Percentiles rank a stretch among this genome's conserved stretches.
These are phyloP conservation scores for Nyctanthes arbortristis DNA, from an alignment of 257 asterid genomes.

Conservation along the genomic window DNA sequence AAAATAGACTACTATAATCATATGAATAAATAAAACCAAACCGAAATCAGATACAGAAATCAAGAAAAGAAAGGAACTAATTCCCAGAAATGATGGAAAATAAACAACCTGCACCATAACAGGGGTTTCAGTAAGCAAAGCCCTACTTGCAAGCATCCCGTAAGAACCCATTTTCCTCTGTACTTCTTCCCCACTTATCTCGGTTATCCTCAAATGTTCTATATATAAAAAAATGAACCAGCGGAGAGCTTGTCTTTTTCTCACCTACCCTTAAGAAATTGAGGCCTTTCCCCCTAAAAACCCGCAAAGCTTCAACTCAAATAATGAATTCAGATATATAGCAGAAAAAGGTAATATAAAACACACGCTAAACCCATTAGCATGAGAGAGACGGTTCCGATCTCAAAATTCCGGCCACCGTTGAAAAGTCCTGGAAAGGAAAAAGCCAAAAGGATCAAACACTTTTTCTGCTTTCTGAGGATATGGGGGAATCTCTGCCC, in stretches of 20 bases:
- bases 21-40: conserved; percentile 10
- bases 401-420: no score
- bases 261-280: conserved; percentile 38
- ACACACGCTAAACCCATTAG: not conserved
- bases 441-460: not conserved
- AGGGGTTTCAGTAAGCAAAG: conserved; percentile 77
- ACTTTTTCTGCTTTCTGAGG: not conserved
- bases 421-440: no score
- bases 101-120: conserved; percentile 84
- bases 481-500: no score
- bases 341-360: not conserved
- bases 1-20: not conserved
- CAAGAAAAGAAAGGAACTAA: conserved; percentile 27
- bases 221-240: not conserved
- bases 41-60: conserved; percentile 8
- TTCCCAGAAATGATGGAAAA: conserved; percentile 11
- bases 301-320: not conserved
- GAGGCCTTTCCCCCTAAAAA: conserved; percentile 14
- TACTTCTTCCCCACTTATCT: not conserved
- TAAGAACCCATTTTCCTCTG: conserved; percentile 71
- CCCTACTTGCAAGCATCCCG: conserved; percentile 81
- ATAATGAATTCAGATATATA: not conserved
- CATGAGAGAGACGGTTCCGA: conserved; percentile 14
- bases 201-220: conserved; percentile 21
- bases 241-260: conserved; percentile 27